Evolutionary conservation across 2,329 filamentous ascomycete species (phyloP).

Genomic region (Cladosporium colombiae): DNA sequence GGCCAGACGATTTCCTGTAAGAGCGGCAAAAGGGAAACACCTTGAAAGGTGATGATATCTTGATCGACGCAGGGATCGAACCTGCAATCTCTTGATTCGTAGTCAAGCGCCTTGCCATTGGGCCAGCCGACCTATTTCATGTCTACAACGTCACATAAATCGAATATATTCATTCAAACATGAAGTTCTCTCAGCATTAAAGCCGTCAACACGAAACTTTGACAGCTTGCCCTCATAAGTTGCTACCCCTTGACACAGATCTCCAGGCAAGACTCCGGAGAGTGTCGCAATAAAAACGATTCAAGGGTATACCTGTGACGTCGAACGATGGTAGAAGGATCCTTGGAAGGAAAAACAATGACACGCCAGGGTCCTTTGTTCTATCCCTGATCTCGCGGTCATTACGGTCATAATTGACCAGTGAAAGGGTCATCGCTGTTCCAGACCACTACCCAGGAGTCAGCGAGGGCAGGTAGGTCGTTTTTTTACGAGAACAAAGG

Average conservation of each 20-base stretch:
- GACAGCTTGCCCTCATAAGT: background rate
- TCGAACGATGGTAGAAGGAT: background rate
- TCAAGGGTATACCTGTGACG: background rate
- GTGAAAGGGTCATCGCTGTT: conserved; percentile 2
- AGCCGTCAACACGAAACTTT: background rate
- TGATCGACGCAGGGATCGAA: conserved; percentile 22
- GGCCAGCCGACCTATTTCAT: conserved; percentile 43
- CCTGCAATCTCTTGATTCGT: conserved; percentile 37
- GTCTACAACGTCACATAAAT: too few relatives aligned
- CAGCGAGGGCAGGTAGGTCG: background rate
- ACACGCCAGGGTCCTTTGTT: background rate
- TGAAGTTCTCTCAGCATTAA: background rate
- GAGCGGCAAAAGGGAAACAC: background rate
- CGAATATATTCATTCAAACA: too few relatives aligned
- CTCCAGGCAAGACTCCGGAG: background rate
- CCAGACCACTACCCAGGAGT: background rate
- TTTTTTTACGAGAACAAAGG: background rate
- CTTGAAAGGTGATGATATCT: background rate
- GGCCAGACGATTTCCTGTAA: background rate
- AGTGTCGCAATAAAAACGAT: background rate
- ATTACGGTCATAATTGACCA: background rate
- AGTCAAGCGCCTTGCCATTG: conserved; percentile 62
- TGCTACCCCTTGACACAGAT: background rate
- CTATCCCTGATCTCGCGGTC: background rate
- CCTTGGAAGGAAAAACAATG: background rate